Base-by-base conservation (phyloP, 441 rosid species). In the Manihot esculenta region DNA sequence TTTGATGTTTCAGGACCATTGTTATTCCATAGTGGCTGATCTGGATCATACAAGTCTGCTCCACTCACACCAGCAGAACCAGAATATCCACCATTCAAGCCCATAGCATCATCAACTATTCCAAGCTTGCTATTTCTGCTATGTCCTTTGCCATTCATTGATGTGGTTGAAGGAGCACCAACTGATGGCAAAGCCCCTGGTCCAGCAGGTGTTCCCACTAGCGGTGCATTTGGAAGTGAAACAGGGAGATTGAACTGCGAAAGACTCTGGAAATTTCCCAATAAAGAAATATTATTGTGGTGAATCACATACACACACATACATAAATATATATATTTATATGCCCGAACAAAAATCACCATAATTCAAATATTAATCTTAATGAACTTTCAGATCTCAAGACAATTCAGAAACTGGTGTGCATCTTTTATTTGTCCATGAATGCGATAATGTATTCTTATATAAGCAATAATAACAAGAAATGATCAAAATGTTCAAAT, bases 211-310 rank as follows among this genome's bases (percentile, higher is more conserved):
- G 87, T 74, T 78, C 91, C 89, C 72, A 81, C 79, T 60, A 87
- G 76, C 68, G 89, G 93, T 59, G 90, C 88, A 82, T 82, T 89
- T 77, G 99, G 81, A 83, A 88, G 92, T 47, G 98, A 86, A 77
- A 91, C 97, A 54, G 99, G 95, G 69, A 96, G 97, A 84, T 96
- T 90, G 76, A 96, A 96, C 78, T 96, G 99, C 38, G 98, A 96
- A 77, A 96, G 91, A 84, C 98, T 90, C 99, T 96, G 93, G 76
- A 83, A 69, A 86, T 73, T 62, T 60, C n/a, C 68, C 77, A 76
- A 75, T 48, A 84, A 76, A 10, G 70, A 58, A 72, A 68, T 70
- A 71, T n/a, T 4, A 21, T 65, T 27, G 33, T 30, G 33, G 56
- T 65, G 71, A 48, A 61, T 23, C 53, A 64, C 54, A 57, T n/a